phyloP scores from a whole-genome alignment of 1,284 basidiomycete species.

The Malassezia vespertilionis region DNA sequence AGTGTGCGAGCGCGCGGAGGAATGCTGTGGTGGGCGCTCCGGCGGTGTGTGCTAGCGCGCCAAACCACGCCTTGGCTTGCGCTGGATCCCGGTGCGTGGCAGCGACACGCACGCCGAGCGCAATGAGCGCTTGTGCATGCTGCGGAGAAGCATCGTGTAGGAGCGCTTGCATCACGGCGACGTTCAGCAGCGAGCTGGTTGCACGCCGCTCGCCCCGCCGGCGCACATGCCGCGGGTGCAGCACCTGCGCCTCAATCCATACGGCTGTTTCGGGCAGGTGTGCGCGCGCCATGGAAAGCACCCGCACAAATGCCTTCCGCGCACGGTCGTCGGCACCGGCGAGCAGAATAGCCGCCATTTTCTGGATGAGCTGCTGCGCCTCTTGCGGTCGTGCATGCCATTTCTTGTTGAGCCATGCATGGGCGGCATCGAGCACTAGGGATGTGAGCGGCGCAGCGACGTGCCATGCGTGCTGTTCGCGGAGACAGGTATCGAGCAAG shows the following conservation, averaged over 20 bases:
- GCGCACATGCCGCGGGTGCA: not conserved
- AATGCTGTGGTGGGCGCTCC: conserved; percentile 4
- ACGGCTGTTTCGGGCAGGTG: conserved; percentile 3
- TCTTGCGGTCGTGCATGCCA: not conserved
- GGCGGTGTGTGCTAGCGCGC: not conserved
- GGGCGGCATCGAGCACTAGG: not conserved
- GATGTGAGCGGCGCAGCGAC: not conserved
- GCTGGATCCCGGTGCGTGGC: conserved; percentile 5
- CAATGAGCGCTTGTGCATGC: not conserved
- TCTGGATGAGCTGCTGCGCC: conserved; percentile 4
- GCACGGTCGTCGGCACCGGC: conserved; percentile 7
- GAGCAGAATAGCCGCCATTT: not conserved
- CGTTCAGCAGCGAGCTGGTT: not conserved
- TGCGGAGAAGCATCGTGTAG: not conserved
- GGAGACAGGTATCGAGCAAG: not conserved
- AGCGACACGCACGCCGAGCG: conserved; percentile 10
- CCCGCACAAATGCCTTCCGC: conserved; percentile 1
- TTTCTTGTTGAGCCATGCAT: not conserved
- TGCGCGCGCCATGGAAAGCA: not conserved
- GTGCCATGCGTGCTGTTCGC: conserved; percentile 7
- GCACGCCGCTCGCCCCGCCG: not conserved
- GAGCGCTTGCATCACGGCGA: not conserved
- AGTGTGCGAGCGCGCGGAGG: conserved; percentile 10
- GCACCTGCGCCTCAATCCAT: conserved; percentile 2
- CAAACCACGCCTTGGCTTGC: conserved; percentile 2